Evolutionary conservation across 768 basidiomycete genomes (phyloP), one percentile per base, ranked within the genome.

Genomic region (Boletus subparvulus): DNA sequence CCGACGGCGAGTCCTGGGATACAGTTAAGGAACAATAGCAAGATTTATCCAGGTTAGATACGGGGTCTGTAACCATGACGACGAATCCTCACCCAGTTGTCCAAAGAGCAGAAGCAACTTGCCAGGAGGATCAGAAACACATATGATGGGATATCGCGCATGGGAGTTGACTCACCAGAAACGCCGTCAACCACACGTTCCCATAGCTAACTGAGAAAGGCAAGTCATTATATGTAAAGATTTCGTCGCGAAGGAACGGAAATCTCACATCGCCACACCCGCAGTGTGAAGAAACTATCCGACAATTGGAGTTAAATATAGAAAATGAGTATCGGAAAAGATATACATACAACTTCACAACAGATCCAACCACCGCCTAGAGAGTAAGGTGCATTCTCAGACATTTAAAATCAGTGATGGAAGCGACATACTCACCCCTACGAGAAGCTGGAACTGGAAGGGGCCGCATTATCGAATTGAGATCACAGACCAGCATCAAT

Each of bases 261-360:
- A 61, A 50, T 14, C 70, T 56, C 68, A 85, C 84, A 86, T 68
- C 83, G 70, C 83, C 83, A 86, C 13, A 86, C 84, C 14, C 84
- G 80, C 69, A 85, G 72, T 1, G 81, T 75, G 55, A 84, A 86
- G 47, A 77, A 76, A 39, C 83, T 86, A 49, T 17, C 35, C 26
- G 47, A 28, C 3, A 24, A 35, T 51, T 10, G 48, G 35, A 36
- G 41, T 13, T 21, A 24, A 49, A 45, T 24, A 32, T 19, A 14
- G 8, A 21, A n/a, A 43, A 58, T 6, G 17, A 24, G 26, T 6
- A 4, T 6, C 17, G 44, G n/a, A 26, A 44, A 48, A 13, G 4
- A 28, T 35, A 41, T 12, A 72, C 81, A 46, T 54, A 85, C 84
- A 73, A 65, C 72, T 83, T 83, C 37, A 86, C 85, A n/a, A 83